These are phyloP conservation scores for Lecanosticta acicola DNA, from an alignment of 2,329 filamentous ascomycete species.

Conservation along the genomic window DNA sequence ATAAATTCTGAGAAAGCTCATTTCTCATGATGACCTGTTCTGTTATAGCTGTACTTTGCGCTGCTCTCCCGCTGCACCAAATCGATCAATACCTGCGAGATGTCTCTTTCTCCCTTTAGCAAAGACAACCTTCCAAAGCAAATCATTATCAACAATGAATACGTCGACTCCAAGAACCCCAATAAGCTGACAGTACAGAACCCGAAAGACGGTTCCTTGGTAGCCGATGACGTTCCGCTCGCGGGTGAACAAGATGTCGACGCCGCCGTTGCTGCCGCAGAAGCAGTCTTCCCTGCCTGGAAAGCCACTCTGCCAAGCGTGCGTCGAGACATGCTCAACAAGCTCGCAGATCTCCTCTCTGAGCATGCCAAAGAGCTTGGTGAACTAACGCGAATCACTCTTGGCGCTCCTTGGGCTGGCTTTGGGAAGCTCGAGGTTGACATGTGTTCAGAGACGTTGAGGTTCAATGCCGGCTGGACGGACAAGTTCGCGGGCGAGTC, in stretches of 20 bases:
- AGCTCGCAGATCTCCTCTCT: slow-evolving; percentile 50
- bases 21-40: too few species aligned
- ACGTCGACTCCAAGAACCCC: slow-evolving; percentile 23
- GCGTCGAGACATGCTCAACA: slow-evolving; percentile 64
- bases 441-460: slow-evolving; percentile 37
- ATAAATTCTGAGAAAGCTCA: too few species aligned
- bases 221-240: slow-evolving; percentile 43
- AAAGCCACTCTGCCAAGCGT: slow-evolving; percentile 51
- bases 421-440: slow-evolving; percentile 44
- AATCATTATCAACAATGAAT: slow-evolving; percentile 35
- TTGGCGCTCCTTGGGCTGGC: slow-evolving; percentile 42
- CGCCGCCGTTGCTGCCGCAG: slow-evolving; percentile 53
- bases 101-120: slow-evolving; percentile 14
- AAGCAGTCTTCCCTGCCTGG: slow-evolving; percentile 64
- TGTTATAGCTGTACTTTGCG: neutral
- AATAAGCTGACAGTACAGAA: slow-evolving; percentile 47
- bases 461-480: slow-evolving; percentile 34
- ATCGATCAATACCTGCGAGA: slow-evolving; percentile 1
- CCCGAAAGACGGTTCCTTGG: slow-evolving; percentile 45
- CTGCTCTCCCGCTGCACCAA: neutral
- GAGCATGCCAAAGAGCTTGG: slow-evolving; percentile 49
- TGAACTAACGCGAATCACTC: slow-evolving; percentile 42
- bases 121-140: slow-evolving; percentile 35
- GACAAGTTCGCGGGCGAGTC: slow-evolving; percentile 23
- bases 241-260: slow-evolving; percentile 52